Base-by-base conservation (phyloP, 345 rosid species). In the Acer campestre region DNA sequence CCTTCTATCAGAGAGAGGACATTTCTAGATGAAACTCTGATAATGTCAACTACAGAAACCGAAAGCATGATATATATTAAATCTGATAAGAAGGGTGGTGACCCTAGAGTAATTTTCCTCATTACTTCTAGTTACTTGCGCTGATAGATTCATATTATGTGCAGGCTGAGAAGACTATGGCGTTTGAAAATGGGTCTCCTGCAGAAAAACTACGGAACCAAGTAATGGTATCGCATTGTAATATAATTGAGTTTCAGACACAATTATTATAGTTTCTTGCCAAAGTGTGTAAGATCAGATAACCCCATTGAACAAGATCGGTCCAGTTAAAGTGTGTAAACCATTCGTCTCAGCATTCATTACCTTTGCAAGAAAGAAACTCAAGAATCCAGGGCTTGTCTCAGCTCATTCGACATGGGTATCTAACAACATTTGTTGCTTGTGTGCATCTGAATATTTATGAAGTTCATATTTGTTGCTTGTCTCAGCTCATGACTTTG, bases 171-270 rank as follows among this genome's bases (percentile, higher is more conserved):
- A 76, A 84, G 71, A 63, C 61, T 55, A 59, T 1, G 42, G 20
- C 35, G 17, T 31, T 71, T 38, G 84, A 82, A 68, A 76, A 86
- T 61, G 87, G 73, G 51, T 59, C 53, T 27, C 48, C 80, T 48
- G 58, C 6, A 44, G 78, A 68, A 74, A 78, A 82, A 67, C 48
- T 16, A 62, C 17, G 42, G 56, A 82, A 76, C 25, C 83, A 78
- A 59, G 87, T 86, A 53, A 77, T 81, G 6, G 67, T 89, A 44
- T 82, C 86, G 10, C 89, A 87, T 76, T 86, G 91, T 71, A 88
- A 89, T 70, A 90, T 90, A 68, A 94, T 93, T 59, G 97, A 88
- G 73, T 61, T 2, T n/a, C 1, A 3, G 1, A 11, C 17, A 48
- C n/a, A 1, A 42, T 68, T 0, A 42, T 68, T 0, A 14, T 67